These are phyloP conservation scores for Tricladium varicosporioides DNA, from an alignment of 2,329 filamentous ascomycete genomes.

Conservation along the genomic window DNA sequence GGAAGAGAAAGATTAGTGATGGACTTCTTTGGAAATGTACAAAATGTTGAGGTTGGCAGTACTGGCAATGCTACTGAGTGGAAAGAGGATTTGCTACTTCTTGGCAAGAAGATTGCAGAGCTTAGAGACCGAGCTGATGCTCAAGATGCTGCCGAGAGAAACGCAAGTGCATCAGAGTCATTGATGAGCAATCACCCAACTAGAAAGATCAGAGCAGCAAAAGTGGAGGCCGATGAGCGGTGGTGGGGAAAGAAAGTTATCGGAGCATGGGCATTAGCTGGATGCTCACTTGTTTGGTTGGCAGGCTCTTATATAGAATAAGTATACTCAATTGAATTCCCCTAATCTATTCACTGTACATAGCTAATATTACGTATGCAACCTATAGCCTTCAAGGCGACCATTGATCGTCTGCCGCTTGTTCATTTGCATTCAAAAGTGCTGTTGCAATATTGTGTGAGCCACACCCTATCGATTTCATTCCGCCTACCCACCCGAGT, in stretches of 20 bases:
- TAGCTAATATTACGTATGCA: not conserved
- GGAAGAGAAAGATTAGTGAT: conserved; percentile 81
- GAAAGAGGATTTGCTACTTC: conserved; percentile 73
- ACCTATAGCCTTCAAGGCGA: not conserved
- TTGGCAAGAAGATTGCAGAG: conserved; percentile 65
- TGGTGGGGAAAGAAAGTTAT: conserved; percentile 66
- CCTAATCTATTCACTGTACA: not conserved
- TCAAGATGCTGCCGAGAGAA: conserved; percentile 26
- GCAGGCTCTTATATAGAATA: conserved; percentile 50
- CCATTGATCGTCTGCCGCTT: too few species aligned
- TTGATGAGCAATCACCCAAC: conserved; percentile 13
- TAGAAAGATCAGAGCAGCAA: conserved; percentile 48
- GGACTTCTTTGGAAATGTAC: conserved; percentile 98
- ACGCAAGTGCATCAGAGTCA: conserved; percentile 21
- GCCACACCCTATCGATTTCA: too few species aligned
- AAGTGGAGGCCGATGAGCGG: conserved; percentile 61
- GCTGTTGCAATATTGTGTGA: too few species aligned
- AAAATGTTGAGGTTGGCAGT: conserved; percentile 84
- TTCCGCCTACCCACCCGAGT: too few species aligned
- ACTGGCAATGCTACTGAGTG: conserved; percentile 48
- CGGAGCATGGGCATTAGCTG: conserved; percentile 60
- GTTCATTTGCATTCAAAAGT: too few species aligned
- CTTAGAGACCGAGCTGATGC: conserved; percentile 41
- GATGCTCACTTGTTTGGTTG: conserved; percentile 59
- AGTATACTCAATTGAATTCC: conserved; percentile 7